Evolutionary conservation across 2,329 filamentous ascomycete species (phyloP).

Genomic region (Fusarium sambucinum): DNA sequence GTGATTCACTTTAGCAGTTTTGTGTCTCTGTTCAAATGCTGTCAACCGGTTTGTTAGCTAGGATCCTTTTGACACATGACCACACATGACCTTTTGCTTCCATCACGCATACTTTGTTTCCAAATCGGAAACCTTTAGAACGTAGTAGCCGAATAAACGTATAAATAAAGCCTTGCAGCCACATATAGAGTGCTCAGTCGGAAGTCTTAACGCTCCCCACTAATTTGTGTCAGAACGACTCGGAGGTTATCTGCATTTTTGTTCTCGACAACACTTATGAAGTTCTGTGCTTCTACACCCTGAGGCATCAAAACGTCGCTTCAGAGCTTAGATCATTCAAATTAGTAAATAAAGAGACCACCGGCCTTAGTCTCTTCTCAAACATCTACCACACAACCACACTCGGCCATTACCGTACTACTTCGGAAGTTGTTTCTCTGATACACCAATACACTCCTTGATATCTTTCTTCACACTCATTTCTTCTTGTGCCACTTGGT

Average conservation of each 20-base stretch:
- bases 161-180: neutral
- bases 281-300: neutral
- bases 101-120: slow-evolving; percentile 1
- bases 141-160: neutral
- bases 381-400: slow-evolving; percentile 18
- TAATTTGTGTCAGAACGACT: slow-evolving; percentile 18
- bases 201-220: neutral
- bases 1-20: neutral
- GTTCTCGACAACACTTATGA: neutral
- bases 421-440: slow-evolving; percentile 29
- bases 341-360: slow-evolving; percentile 15
- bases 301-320: neutral
- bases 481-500: slow-evolving; percentile 37
- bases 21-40: slow-evolving; percentile 11
- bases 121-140: neutral
- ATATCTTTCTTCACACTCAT: slow-evolving; percentile 30
- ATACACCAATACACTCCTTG: slow-evolving; percentile 27
- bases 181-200: slow-evolving; percentile 6
- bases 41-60: slow-evolving; percentile 14
- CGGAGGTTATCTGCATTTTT: slow-evolving; percentile 2
- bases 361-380: slow-evolving; percentile 6
- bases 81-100: slow-evolving; percentile 2
- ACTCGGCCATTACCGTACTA: slow-evolving; percentile 25
- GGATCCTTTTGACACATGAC: slow-evolving; percentile 3
- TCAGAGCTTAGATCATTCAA: neutral